Conservation (phyloP, 2,329 filamentous ascomycete genomes). For the Alternaria alternata region DNA sequence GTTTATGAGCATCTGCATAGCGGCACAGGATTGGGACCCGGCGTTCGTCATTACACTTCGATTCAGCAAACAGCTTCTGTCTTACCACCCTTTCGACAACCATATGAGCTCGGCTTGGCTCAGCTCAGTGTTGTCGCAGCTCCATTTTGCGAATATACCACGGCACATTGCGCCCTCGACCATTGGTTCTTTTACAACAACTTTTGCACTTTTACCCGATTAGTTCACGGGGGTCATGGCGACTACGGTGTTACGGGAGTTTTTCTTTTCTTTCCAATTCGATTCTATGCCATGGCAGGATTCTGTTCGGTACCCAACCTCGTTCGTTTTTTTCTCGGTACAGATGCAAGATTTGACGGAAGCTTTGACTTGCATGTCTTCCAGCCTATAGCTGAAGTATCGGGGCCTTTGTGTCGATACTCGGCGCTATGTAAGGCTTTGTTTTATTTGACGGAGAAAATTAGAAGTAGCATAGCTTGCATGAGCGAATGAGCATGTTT, state of each 20-base stretch:
- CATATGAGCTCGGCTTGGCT: constrained; percentile 3
- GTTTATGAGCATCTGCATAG: constrained; percentile 50
- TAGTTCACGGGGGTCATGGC: not conserved
- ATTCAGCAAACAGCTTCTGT: constrained; percentile 37
- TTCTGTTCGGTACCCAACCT: not conserved
- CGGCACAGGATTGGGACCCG: constrained; percentile 36
- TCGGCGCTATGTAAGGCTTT: constrained; percentile 11
- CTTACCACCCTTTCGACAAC: constrained; percentile 27
- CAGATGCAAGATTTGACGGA: not conserved
- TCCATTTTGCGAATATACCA: constrained; percentile 19
- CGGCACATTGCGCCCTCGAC: constrained; percentile 13
- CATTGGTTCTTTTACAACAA: constrained; percentile 1
- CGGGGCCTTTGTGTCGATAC: not conserved
- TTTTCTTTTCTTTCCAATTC: not conserved
- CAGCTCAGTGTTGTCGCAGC: constrained; percentile 9
- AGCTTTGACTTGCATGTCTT: not conserved
- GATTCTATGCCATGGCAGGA: constrained; percentile 4
- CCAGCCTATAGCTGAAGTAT: constrained; percentile 10
- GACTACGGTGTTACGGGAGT: constrained; percentile 12
- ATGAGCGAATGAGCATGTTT: not conserved
- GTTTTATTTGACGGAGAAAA: constrained; percentile 3
- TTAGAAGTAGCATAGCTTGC: constrained; percentile 4
- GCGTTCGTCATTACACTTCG: constrained; percentile 40
- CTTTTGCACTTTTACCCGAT: constrained; percentile 3
- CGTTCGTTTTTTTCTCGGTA: not conserved